Evolutionary conservation across 176 grass and related monocot species (phyloP).

Genomic region (Saccharum spontaneum): DNA sequence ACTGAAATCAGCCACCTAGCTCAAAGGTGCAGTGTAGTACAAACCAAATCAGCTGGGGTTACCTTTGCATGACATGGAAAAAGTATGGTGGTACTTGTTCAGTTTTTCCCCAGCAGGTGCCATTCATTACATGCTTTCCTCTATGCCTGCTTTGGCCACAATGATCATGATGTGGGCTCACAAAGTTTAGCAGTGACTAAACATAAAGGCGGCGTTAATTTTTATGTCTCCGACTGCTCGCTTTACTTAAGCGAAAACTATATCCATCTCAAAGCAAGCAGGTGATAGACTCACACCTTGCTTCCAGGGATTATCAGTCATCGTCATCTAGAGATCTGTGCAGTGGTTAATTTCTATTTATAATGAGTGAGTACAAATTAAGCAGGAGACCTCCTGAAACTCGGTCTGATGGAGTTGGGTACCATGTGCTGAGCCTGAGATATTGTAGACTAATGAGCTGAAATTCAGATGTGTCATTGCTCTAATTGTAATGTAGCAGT

Average conservation of each 20-base stretch:
- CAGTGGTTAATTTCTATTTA: slow-evolving; percentile 19
- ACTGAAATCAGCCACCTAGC: slow-evolving; percentile 34
- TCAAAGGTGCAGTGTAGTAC: slow-evolving; percentile 36
- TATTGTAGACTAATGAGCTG: slow-evolving; percentile 24
- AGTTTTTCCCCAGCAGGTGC: slow-evolving; percentile 50
- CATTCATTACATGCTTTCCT: slow-evolving; percentile 25
- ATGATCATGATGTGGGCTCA: slow-evolving; percentile 44
- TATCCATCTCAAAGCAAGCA: background rate
- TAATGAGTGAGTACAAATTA: slow-evolving; percentile 1
- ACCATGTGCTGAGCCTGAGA: slow-evolving; percentile 27
- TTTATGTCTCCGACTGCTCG: slow-evolving; percentile 26
- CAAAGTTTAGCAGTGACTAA: slow-evolving; percentile 43
- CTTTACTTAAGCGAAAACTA: slow-evolving; percentile 35
- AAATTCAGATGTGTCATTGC: slow-evolving; percentile 19
- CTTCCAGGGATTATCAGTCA: background rate
- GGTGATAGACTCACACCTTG: background rate
- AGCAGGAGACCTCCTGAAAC: slow-evolving; percentile 14
- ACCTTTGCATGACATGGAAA: slow-evolving; percentile 53
- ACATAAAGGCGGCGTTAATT: slow-evolving; percentile 34
- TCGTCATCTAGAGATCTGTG: background rate
- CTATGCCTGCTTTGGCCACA: slow-evolving; percentile 24
- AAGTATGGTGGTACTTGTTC: slow-evolving; percentile 55
- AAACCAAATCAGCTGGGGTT: slow-evolving; percentile 40
- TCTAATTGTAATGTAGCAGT: slow-evolving; percentile 34
- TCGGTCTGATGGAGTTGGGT: slow-evolving; percentile 10